Evolutionary conservation across 139 green algal genomes (phyloP), one percentile per base, ranked within the genome.

Genomic region (Trebouxia sp.): DNA sequence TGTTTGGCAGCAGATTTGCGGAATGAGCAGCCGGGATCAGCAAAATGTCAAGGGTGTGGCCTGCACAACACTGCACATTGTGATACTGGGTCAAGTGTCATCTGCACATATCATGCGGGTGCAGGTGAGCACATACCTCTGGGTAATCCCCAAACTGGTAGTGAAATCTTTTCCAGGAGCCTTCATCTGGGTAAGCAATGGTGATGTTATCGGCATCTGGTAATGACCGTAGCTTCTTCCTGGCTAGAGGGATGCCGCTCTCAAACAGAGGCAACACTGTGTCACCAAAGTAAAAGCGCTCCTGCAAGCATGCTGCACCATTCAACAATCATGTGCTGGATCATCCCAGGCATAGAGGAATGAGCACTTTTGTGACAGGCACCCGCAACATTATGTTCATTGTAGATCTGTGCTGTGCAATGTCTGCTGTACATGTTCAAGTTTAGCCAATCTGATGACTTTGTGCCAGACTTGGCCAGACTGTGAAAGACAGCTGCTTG

Each of bases 201-300:
- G 92, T 96, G 80, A 97, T 89, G 67, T 97, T 92, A 45, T 93
- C 86, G 30, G 85, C 78, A 80, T 98, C 94, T 22, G 90, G 89
- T 48, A 98, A 81, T 55, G 86, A 56, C 32, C 80, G 76, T 10
- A 98, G 82, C 24, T 87, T 85, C 47, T 96, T 84, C 39, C 93
- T 89, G 56, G 98, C 86, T 69, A 99, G 86, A 17, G 96, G 96
- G 67, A 99, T 96, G 47, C 95, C 96, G 26, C 84, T 93, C 88
- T 98, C 95, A 85, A 99, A 99, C 42, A 97, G 87, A 28, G 96
- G 96, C 84, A 98, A 88, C 50, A 99, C 94, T 41, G 94, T 91
- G 86, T 99, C 96, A 43, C 96, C 95, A 91, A 99, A 99, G 84
- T 99, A 99, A 79, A 99, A 99, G 43, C 96, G 90, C 84, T 99